These are phyloP conservation scores for Stephania japonica DNA, from an alignment of 164 flowering plant genomes.

Conservation along the genomic window DNA sequence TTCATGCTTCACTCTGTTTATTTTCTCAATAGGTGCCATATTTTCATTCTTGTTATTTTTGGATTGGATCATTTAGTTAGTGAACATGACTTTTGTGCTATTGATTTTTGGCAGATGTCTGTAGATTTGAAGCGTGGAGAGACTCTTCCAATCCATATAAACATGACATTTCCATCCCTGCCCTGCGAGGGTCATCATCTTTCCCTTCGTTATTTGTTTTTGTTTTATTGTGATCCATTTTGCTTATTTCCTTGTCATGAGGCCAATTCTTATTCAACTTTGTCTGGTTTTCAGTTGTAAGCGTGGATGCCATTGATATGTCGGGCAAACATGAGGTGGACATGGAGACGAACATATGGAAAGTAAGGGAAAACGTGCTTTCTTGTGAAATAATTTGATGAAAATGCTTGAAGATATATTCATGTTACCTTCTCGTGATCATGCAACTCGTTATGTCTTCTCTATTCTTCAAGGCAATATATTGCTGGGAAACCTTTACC, in stretches of 20 bases:
- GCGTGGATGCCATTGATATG: conserved; percentile 98
- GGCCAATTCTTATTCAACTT: background rate
- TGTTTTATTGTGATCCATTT: background rate
- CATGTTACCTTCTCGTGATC: no score
- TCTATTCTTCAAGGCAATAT: no score
- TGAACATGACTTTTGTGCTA: conserved; percentile 1
- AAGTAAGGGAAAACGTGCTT: conserved; percentile 40
- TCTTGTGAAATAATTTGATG: background rate
- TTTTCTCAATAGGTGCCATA: background rate
- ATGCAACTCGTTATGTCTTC: no score
- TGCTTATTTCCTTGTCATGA: background rate
- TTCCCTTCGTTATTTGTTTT: background rate
- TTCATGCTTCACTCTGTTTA: conserved; percentile 22
- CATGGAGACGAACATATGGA: conserved; percentile 98
- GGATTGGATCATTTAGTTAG: background rate
- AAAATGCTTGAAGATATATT: no score
- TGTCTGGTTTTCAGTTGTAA: conserved; percentile 52
- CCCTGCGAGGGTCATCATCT: conserved; percentile 81
- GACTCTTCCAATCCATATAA: conserved; percentile 94
- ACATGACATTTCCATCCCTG: conserved; percentile 89
- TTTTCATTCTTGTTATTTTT: background rate
- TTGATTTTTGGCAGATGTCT: conserved; percentile 58
- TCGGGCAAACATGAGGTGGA: conserved; percentile 99
- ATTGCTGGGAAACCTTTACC: no score
- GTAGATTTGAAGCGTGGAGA: conserved; percentile 97